Conservation (phyloP, 306 rosid species). For the Cucurbita argyrosperma region DNA sequence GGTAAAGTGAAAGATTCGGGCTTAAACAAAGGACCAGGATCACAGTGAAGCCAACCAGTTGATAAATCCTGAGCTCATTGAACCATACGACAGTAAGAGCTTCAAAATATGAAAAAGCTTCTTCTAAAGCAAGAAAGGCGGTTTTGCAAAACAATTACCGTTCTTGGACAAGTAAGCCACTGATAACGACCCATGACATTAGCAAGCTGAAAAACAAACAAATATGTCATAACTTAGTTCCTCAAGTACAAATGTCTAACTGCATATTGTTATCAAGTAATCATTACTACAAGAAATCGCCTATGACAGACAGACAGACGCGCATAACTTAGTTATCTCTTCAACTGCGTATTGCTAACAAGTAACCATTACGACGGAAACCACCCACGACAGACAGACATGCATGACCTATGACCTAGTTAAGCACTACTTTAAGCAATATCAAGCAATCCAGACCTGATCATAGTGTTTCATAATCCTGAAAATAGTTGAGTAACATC, state of each 20-base stretch:
- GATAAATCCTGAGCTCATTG: slow-evolving; percentile 68
- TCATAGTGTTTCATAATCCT: neutral
- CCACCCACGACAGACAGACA: neutral
- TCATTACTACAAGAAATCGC: neutral
- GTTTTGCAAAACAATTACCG: slow-evolving; percentile 34
- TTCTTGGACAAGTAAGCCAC: slow-evolving; percentile 95
- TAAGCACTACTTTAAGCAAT: neutral
- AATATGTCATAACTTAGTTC: neutral
- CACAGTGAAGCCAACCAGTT: slow-evolving; percentile 89
- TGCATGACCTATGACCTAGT: neutral
- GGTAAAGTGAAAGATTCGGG: slow-evolving; percentile 46
- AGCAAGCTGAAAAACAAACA: slow-evolving; percentile 65
- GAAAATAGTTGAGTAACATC: neutral
- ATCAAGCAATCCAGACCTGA: neutral
- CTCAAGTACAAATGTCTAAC: neutral
- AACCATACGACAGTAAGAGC: slow-evolving; percentile 2
- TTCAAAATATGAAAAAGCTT: neutral
- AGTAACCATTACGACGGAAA: neutral
- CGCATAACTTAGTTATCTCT: neutral
- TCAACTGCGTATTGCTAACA: neutral
- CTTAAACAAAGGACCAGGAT: slow-evolving; percentile 78
- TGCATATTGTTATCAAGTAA: neutral
- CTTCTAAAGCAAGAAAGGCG: neutral
- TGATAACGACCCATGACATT: slow-evolving; percentile 69
- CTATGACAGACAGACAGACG: neutral